Conservation (phyloP, 345 rosid genomes). For the Lepidium sativum region DNA sequence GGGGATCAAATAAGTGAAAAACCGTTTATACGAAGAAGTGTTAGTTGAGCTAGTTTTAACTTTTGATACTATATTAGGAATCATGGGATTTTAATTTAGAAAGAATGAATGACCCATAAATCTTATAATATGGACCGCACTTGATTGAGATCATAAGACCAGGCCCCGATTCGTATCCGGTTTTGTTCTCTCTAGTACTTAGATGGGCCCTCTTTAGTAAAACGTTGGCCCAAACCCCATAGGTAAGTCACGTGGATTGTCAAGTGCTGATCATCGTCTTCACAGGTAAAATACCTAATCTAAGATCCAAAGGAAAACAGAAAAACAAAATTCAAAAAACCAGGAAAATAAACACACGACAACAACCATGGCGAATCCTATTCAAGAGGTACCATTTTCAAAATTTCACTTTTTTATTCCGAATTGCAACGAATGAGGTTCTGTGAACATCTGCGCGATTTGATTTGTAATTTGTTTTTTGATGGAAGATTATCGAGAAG, state of each 20-base stretch:
- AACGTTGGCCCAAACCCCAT: background rate
- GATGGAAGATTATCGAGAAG: constrained; percentile 68
- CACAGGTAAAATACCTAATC: background rate
- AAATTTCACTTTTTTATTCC: background rate
- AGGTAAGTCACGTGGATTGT: background rate
- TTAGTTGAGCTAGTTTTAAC: no score
- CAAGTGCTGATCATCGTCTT: background rate
- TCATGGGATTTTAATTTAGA: no score
- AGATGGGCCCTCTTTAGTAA: background rate
- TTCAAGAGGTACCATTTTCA: constrained; percentile 12
- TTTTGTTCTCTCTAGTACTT: no score
- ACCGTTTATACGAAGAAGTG: no score
- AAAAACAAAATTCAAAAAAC: background rate
- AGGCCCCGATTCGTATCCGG: no score
- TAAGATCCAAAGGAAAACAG: background rate
- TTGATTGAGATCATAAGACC: no score
- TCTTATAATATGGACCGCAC: no score
- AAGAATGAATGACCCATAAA: no score
- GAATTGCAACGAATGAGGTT: background rate
- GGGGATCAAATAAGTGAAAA: no score
- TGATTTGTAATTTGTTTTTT: background rate
- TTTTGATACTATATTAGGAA: no score
- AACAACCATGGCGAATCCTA: constrained; percentile 1
- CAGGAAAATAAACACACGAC: background rate
- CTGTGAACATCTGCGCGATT: background rate